Base-by-base conservation (phyloP, 2,329 filamentous ascomycete genomes). In the Monosporascus sp. region DNA sequence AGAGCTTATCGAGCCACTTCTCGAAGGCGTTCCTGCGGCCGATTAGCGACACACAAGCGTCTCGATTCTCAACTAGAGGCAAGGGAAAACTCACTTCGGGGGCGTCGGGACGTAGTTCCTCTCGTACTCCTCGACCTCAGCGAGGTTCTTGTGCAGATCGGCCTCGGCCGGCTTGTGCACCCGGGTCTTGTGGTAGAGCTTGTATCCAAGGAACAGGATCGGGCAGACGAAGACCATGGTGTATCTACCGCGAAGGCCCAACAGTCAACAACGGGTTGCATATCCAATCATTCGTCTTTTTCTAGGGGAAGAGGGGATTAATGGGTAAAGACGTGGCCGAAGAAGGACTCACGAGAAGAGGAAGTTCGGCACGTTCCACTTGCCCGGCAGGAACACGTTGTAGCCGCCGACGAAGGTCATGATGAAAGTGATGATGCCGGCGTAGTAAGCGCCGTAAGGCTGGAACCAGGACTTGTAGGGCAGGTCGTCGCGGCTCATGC, bases 341-440 rank as follows among this genome's bases (percentile, higher is more conserved):
- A 45, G 7, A 1, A 14, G 3, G 20, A 73, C 78, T 74, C 61
- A 84, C 69, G 84, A 87, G 69, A 91, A 90, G 27, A 93, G 69
- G 66, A 93, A 94, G 7, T 81, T 83, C 7, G 85, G 79, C 0
- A 87, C 66, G 55, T 83, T 78, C 89, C 87, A 93, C 5, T 79
- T 77, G 0, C 80, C 75, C 0, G 86, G 84, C 46, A 92, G 67
- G 62, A 93, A 94, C 1, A 92, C 87, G 0, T 85, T 80, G 58
- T 91, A 93, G 0, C 89, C 89, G 8, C 86, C 83, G 1, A 91
- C 83, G 60, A 92, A 84, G 0, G 85, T 81, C 85, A 93, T 91
- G 58, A 88, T 68, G 48, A 82, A 80, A 1, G 84, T 88, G 26
- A 80, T 83, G 0, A 74, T 66, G 6, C 90, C 71, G 0, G 83